Base-by-base conservation (phyloP, 495 filamentous ascomycete species). In the Tetracladium setigerum region DNA sequence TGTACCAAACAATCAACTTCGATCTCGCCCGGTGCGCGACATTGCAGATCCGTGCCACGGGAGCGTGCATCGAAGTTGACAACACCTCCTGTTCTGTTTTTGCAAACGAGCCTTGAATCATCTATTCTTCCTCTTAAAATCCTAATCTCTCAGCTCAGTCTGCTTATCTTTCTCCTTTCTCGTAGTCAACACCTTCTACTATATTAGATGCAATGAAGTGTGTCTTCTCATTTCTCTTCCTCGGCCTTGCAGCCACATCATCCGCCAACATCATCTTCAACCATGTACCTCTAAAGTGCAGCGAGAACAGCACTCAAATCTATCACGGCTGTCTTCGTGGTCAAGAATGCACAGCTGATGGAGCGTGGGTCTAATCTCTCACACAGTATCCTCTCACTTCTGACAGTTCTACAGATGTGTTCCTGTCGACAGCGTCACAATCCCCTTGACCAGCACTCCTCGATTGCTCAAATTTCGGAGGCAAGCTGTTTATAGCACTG, bases 251-350 rank as follows among this genome's bases (percentile, higher is more conserved):
- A 13, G 53, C 44, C 44, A 34, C 55, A 13, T 18, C 44, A n/a
- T 41, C 52, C 14, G 62, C 56, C 14, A 70, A 68, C 31, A 68
- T 70, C 33, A 63, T 64, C 17, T 64, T 70, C 50, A 60, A 55
- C 17, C 57, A 64, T 47, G 57, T 66, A 8, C 54, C 59, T n/a
- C 50, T 68, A 17, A 57, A 31, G 27, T 70, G 67, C 46, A 48
- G 62, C 48, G 27, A 37, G 14, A 56, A 32, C 10, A 49, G 46
- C 15, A 43, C 52, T 0, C 17, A 50, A 11, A 53, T 53, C 32
- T 60, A 58, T 40, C 54, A 53, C 34, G 61, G 58, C 30, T 70
- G 67, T 44, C 56, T 70, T 16, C 55, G 58, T 18, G 66, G 67
- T 24, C 68, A 69, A 53, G 34, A 47, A 16, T 70, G 68, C 53